Evolutionary conservation across 495 filamentous ascomycete genomes (phyloP), one percentile per base, ranked within the genome.

Genomic region (Podospora conica): DNA sequence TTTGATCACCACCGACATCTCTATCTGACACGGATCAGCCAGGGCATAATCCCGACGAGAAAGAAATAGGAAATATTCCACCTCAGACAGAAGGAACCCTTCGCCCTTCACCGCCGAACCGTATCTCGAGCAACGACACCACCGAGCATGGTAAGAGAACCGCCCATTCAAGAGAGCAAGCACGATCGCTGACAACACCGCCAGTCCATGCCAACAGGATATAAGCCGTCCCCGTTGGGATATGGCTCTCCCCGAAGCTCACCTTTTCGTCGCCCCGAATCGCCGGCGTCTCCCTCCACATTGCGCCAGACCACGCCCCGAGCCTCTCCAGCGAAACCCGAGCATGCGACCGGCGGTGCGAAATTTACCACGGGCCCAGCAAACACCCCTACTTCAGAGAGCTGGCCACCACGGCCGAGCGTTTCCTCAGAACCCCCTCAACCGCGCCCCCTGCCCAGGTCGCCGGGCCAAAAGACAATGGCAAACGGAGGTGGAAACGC

Each of bases 211-310:
- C 72, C 82, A 63, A 68, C 79, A 53, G 74, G 84, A 57, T 91
- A 90, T 79, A 91, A 90, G 72, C 88, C 89, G n/a, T 75, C 73
- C 25, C 73, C 73, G 25, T 64, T 75, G 64, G 71, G 73, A 9
- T 72, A 74, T 27, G 68, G 70, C 20, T 91, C 89, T 11, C 86
- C 88, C 53, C 82, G 90, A 75, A 84, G 84, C 61, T 91, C 90
- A 8, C 90, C 90, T n/a, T 93, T 93, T 72, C 86, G 88, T 11
- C 83, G 89, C 60, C 87, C 87, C 12, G 82, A 83, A 63, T 84
- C 83, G 24, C 81, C 82, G 12, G 76, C 76, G 20, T 79, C 82
- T 10, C 80, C 80, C 11, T 81, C 81, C 9, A 77, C 78, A 40
- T 74, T 81, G 60, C 78, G 77, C 68, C 79, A 83, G 60, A 79